A percentile compares a stretch with the other conserved stretches of the same genome.
phyloP scores from a whole-genome alignment of 306 rosid genomes.

The Dryas octopetala region DNA sequence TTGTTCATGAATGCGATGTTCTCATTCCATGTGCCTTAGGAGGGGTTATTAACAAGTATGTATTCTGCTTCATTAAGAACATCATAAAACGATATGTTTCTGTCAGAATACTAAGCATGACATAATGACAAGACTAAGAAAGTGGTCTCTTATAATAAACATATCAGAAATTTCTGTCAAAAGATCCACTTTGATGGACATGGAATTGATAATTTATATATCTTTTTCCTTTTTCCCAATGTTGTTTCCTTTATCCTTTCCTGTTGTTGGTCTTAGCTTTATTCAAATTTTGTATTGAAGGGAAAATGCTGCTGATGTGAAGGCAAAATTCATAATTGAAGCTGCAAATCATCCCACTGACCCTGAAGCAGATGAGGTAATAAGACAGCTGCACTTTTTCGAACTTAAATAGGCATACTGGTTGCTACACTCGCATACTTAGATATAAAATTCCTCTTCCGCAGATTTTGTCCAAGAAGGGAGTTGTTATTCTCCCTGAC shows the following conservation, averaged over 20 bases:
- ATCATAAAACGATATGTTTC: neutral
- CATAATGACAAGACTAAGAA: too few relatives aligned
- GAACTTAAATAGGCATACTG: neutral
- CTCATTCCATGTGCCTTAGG: slow-evolving; percentile 76
- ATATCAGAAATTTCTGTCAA: neutral
- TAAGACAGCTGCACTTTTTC: slow-evolving; percentile 9
- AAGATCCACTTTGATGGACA: neutral
- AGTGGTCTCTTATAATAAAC: too few relatives aligned
- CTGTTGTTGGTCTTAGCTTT: neutral
- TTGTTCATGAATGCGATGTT: slow-evolving; percentile 69
- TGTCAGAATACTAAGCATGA: neutral
- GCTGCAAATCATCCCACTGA: slow-evolving; percentile 71
- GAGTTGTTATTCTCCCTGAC: slow-evolving; percentile 65
- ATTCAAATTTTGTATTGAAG: slow-evolving; percentile 15
- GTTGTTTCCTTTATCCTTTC: neutral
- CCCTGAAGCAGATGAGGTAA: slow-evolving; percentile 69
- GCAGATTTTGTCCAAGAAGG: slow-evolving; percentile 57
- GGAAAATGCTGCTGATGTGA: slow-evolving; percentile 61
- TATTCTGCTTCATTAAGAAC: slow-evolving; percentile 4
- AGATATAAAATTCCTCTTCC: slow-evolving; percentile 3
- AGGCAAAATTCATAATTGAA: slow-evolving; percentile 57
- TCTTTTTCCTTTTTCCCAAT: neutral
- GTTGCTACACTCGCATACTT: neutral
- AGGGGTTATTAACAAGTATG: slow-evolving; percentile 65
- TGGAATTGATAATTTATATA: neutral